phyloP scores from a whole-genome alignment of 257 asterid species.

The Oldenlandia corymbosa region DNA sequence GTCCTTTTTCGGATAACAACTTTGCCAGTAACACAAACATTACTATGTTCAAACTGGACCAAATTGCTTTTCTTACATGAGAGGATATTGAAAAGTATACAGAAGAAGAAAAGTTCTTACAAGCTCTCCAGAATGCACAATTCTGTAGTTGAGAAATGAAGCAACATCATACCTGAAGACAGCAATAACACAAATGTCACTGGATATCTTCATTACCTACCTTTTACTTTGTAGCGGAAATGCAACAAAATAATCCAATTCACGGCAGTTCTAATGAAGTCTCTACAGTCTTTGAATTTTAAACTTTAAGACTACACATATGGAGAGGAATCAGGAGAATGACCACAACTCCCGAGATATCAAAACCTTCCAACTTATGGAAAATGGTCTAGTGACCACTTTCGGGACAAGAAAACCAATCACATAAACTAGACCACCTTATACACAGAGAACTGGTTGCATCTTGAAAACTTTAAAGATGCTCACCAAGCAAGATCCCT shows the following conservation, averaged over 20 bases:
- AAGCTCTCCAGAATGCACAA: constrained; percentile 55
- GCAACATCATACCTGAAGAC: constrained; percentile 79
- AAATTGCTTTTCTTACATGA: not conserved
- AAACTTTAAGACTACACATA: not conserved
- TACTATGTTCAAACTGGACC: not conserved
- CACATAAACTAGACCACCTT: not conserved
- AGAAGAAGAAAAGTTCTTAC: constrained; percentile 38
- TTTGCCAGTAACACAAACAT: not conserved
- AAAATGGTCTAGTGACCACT: too few species aligned
- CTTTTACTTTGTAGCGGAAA: not conserved
- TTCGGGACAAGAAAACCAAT: too few species aligned
- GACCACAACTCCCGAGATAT: not conserved
- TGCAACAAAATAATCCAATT: not conserved
- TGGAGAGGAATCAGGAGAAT: not conserved
- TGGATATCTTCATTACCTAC: not conserved
- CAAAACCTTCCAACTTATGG: not conserved
- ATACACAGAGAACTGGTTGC: not conserved
- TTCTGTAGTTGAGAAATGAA: constrained; percentile 60
- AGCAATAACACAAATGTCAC: constrained; percentile 21
- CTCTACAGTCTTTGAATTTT: not conserved
- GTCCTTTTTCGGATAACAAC: not conserved
- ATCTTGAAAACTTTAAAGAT: not conserved
- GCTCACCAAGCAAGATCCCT: constrained; percentile 91
- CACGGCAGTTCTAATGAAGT: not conserved
- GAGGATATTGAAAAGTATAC: not conserved